Evolutionary conservation across 306 rosid species (phyloP).

Genomic region (Benincasa hispida): DNA sequence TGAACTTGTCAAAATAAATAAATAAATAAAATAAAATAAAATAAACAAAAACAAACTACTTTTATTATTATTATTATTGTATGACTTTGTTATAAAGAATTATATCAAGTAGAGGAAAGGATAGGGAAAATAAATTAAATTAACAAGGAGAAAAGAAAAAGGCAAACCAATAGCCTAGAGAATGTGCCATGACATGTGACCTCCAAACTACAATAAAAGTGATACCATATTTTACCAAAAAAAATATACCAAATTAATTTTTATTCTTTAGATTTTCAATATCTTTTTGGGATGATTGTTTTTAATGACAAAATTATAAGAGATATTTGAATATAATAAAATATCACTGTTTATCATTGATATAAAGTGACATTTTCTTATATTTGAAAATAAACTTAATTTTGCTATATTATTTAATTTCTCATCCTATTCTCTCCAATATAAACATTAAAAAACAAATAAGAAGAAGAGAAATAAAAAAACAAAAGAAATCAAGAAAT

Average conservation of each 20-base stretch:
- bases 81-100: neutral
- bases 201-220: neutral
- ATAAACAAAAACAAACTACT: neutral
- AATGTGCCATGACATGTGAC: conserved; percentile 1
- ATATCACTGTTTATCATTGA: no score
- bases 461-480: no score
- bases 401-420: no score
- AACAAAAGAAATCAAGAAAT: no score
- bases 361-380: no score
- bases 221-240: no score
- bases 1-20: neutral
- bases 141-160: neutral
- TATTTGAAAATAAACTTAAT: no score
- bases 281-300: neutral
- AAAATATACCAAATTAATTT: neutral
- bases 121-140: neutral
- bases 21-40: neutral
- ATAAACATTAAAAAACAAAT: no score
- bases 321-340: no score
- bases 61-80: neutral
- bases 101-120: neutral
- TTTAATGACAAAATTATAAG: no score
- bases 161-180: neutral
- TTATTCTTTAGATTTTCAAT: neutral
- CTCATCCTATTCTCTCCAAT: no score